Percentiles rank a stretch among this genome's conserved stretches.
Conservation (phyloP, 2,329 filamentous ascomycete species). For the Pyrenophora teres region DNA sequence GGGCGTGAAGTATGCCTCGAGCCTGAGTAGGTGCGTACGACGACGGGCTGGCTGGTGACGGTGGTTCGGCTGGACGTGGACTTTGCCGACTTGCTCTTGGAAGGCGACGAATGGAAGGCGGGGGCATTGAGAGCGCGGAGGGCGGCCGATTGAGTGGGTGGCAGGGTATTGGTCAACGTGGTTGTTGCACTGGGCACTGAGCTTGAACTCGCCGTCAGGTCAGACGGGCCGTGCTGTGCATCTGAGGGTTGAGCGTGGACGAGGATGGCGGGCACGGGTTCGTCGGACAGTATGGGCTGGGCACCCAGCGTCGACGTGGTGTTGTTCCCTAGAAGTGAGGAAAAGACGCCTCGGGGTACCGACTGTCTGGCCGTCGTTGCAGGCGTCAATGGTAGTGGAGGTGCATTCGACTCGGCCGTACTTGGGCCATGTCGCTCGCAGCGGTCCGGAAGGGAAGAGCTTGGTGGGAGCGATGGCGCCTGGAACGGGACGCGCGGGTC, state of each 20-base stretch:
- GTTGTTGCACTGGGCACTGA: constrained; percentile 45
- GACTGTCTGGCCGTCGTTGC: constrained; percentile 44
- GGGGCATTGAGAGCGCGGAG: constrained; percentile 47
- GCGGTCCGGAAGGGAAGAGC: constrained; percentile 23
- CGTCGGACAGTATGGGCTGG: constrained; percentile 19
- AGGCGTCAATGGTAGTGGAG: constrained; percentile 42
- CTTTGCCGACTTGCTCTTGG: constrained; percentile 43
- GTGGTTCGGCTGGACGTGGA: constrained; percentile 47
- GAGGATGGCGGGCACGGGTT: constrained; percentile 31
- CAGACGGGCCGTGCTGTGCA: constrained; percentile 35
- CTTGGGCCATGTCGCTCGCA: constrained; percentile 24
- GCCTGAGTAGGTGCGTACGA: constrained; percentile 50
- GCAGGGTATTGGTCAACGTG: constrained; percentile 44
- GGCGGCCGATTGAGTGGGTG: constrained; percentile 45
- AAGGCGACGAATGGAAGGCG: constrained; percentile 42
- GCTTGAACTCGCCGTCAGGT: constrained; percentile 39
- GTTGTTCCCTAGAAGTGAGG: constrained; percentile 37
- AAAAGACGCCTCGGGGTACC: constrained; percentile 39
- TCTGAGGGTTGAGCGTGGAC: constrained; percentile 37
- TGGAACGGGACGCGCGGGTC: constrained; percentile 31
- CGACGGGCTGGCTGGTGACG: constrained; percentile 51
- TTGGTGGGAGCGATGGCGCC: constrained; percentile 25
- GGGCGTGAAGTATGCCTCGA: constrained; percentile 42
- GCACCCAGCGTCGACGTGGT: constrained; percentile 24
- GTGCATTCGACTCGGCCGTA: constrained; percentile 27